phyloP scores from a whole-genome alignment of 768 basidiomycete species.

The Lactarius quietus region DNA sequence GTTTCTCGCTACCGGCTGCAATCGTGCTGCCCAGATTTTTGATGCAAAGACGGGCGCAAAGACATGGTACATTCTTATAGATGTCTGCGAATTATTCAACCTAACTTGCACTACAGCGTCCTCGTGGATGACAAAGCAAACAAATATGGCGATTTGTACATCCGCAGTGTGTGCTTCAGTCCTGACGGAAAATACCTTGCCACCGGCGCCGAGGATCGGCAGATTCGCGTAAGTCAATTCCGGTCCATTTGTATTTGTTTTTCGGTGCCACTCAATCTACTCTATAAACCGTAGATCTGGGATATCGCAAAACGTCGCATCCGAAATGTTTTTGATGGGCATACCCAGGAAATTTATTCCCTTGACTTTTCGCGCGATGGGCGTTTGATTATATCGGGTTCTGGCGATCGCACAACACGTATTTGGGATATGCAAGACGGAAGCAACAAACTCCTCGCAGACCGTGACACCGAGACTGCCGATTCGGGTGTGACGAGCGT shows the following conservation, averaged over 20 bases:
- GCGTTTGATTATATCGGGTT: slow-evolving; percentile 82
- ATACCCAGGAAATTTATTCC: slow-evolving; percentile 91
- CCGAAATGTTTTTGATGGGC: slow-evolving; percentile 79
- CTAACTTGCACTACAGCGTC: slow-evolving; percentile 44
- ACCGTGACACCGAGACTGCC: slow-evolving; percentile 46
- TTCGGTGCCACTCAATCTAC: not conserved
- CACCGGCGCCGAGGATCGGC: slow-evolving; percentile 87
- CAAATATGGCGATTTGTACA: slow-evolving; percentile 82
- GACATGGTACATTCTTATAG: slow-evolving; percentile 62
- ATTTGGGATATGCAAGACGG: slow-evolving; percentile 58
- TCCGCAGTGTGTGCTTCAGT: slow-evolving; percentile 77
- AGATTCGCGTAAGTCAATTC: slow-evolving; percentile 65
- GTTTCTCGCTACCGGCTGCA: slow-evolving; percentile 92
- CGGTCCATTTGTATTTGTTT: not conserved
- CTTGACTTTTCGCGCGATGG: slow-evolving; percentile 90
- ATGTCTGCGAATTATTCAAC: not conserved
- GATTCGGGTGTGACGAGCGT: slow-evolving; percentile 63
- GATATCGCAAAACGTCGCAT: slow-evolving; percentile 80
- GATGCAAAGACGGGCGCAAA: slow-evolving; percentile 84
- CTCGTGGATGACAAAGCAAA: slow-evolving; percentile 72
- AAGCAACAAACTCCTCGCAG: slow-evolving; percentile 41
- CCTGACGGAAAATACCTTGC: slow-evolving; percentile 70
- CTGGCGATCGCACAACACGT: slow-evolving; percentile 66
- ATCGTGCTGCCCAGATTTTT: slow-evolving; percentile 92
- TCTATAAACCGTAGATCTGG: slow-evolving; percentile 64